phyloP scores from a whole-genome alignment of 371 early-diverging fungal genomes.

The Mortierella sp. region DNA sequence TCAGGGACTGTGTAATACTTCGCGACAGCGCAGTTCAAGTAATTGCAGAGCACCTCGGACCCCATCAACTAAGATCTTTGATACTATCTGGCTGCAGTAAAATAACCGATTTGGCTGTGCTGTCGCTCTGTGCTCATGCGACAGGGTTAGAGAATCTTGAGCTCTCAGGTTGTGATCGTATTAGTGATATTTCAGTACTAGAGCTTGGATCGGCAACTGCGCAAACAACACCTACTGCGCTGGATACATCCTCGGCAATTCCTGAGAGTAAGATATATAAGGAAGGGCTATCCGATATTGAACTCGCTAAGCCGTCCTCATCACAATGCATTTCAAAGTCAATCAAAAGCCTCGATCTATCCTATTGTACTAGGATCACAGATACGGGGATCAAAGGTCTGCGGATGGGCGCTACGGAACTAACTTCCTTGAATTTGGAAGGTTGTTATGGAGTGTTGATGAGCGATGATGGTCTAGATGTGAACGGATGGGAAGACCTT shows the following conservation, averaged over 20 bases:
- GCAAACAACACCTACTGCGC: neutral
- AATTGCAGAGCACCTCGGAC: constrained; percentile 29
- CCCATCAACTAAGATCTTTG: constrained; percentile 23
- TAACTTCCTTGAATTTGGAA: constrained; percentile 30
- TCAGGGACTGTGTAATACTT: constrained; percentile 23
- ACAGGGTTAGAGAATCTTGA: constrained; percentile 31
- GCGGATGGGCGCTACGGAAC: constrained; percentile 17
- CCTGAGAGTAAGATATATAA: neutral
- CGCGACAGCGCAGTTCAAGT: constrained; percentile 40
- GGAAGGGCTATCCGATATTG: neutral
- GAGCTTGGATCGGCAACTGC: constrained; percentile 29
- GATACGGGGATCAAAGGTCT: constrained; percentile 27
- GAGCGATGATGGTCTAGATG: constrained; percentile 15
- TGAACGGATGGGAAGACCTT: constrained; percentile 45
- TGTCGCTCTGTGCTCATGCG: constrained; percentile 29
- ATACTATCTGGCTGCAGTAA: constrained; percentile 36
- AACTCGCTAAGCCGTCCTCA: neutral
- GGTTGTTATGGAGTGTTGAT: constrained; percentile 46
- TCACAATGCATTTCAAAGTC: constrained; percentile 21
- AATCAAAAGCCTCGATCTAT: constrained; percentile 38
- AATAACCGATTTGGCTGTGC: constrained; percentile 31
- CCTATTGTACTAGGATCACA: constrained; percentile 40
- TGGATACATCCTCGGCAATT: neutral
- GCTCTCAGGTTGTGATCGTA: constrained; percentile 34
- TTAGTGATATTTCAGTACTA: constrained; percentile 31